Base-by-base conservation (phyloP, 306 rosid species). In the Rosa multiflora region DNA sequence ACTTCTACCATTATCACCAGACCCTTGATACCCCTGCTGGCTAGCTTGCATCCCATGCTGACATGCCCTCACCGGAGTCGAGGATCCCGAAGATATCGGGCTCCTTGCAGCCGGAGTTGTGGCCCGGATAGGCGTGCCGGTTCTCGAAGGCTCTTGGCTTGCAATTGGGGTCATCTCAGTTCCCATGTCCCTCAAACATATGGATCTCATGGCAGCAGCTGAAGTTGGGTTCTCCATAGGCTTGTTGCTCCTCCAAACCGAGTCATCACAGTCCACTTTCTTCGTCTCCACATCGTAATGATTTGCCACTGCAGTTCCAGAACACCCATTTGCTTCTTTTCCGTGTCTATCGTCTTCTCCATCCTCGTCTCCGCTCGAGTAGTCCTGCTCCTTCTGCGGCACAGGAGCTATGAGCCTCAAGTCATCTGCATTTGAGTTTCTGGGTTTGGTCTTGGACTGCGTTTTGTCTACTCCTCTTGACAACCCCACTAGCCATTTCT, bases 141-240 rank as follows among this genome's bases (percentile, higher is more conserved):
- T 93, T 83, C 98, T 91, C 29, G 99, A 96, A 78, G 97, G 99
- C 81, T 93, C 97, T 76, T 89, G 96, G 71, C 97, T 93, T 3
- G 98, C 96, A 81, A 89, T 87, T 9, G 98, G 99, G 29, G 99
- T 96, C 99, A 96, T 96, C 81, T 96, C 98, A 48, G 99, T 96
- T 10, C 98, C 99, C 99, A 93, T 93, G 81, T 96, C 98, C 82
- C 99, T 88, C 53, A 96, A 90, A 77, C 97, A 90, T 78, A 96
- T 64, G 17, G 99, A 88, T 81, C 94, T 86, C 18, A 63, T 47
- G 5, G 90, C 87, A 52, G 75, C 83, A 46, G 75, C 84, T 23
- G 86, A 58, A 3, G 80, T 78, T 21, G 89, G 74, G 80, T 76
- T 84, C 12, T 83, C 88, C 67, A 53, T 4, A 12, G 82, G 76